phyloP scores from a whole-genome alignment of 371 early-diverging fungal genomes.

The Zychaea mexicana region DNA sequence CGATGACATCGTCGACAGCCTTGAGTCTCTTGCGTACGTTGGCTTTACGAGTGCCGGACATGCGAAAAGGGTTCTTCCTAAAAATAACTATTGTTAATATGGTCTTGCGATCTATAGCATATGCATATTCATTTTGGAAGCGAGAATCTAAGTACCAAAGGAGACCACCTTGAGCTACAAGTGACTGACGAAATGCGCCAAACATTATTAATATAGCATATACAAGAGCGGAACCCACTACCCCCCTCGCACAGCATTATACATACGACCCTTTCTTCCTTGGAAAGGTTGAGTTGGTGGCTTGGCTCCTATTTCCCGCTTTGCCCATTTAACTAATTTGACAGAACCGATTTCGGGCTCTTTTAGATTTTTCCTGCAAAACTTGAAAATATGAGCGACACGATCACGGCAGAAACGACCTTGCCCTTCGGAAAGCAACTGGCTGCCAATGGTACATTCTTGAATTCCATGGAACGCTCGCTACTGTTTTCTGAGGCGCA shows the following conservation, averaged over 20 bases:
- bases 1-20: conserved; percentile 89
- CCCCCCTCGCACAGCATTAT: conserved; percentile 1
- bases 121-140: not conserved
- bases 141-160: conserved; percentile 53
- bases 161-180: conserved; percentile 71
- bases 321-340: not conserved
- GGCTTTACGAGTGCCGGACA: conserved; percentile 92
- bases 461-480: too few species aligned
- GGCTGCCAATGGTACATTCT: conserved; percentile 27
- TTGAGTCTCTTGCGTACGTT: conserved; percentile 91
- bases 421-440: conserved; percentile 27
- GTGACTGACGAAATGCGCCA: conserved; percentile 76
- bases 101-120: not conserved
- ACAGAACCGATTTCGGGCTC: not conserved
- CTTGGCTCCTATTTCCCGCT: too few species aligned
- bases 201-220: conserved; percentile 56
- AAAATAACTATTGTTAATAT: not conserved
- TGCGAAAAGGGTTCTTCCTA: conserved; percentile 79
- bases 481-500: not conserved
- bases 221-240: not conserved
- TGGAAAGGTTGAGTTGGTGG: not conserved
- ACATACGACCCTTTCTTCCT: too few species aligned
- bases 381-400: not conserved
- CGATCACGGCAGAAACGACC: conserved; percentile 8
- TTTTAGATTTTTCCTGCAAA: conserved; percentile 1